Percentiles rank a stretch among this genome's conserved stretches.
phyloP scores from a whole-genome alignment of 352 stramenopile species.

The Pelagophyceae sp. region DNA sequence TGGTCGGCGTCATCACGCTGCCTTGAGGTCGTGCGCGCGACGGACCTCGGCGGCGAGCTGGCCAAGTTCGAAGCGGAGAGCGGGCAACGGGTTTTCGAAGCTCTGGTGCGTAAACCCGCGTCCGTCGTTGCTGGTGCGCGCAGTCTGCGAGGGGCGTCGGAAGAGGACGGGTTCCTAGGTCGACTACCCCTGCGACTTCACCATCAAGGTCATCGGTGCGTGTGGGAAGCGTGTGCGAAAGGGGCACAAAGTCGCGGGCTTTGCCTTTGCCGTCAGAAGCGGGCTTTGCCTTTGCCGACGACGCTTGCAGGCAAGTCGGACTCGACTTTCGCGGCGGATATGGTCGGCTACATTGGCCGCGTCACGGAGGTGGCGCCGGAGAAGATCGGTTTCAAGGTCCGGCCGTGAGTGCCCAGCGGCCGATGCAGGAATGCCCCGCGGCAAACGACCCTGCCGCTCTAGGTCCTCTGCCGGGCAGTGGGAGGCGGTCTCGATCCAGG shows the following conservation, averaged over 20 bases:
- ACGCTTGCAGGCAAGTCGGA: background rate
- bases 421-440: too few species aligned
- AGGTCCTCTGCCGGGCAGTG: background rate
- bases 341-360: background rate
- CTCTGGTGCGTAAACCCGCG: background rate
- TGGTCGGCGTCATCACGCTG: too few species aligned
- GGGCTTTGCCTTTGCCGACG: too few species aligned
- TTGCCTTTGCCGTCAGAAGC: too few species aligned
- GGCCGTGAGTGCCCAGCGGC: too few species aligned
- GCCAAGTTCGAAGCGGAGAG: background rate
- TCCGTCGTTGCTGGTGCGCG: background rate
- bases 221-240: too few species aligned
- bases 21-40: background rate
- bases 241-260: too few species aligned
- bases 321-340: background rate
- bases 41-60: background rate
- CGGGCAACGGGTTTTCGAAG: background rate
- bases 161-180: too few species aligned
- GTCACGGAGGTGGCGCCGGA: background rate
- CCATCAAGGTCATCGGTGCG: conserved; percentile 13
- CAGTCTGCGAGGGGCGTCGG: too few species aligned
- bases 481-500: background rate
- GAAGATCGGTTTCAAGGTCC: background rate
- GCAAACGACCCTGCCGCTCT: too few species aligned
- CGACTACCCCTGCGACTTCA: conserved; percentile 16